Percentiles rank a stretch among this genome's conserved stretches.
These are phyloP conservation scores for Xanthoceras sorbifolium DNA, from an alignment of 345 rosid genomes.

Conservation along the genomic window DNA sequence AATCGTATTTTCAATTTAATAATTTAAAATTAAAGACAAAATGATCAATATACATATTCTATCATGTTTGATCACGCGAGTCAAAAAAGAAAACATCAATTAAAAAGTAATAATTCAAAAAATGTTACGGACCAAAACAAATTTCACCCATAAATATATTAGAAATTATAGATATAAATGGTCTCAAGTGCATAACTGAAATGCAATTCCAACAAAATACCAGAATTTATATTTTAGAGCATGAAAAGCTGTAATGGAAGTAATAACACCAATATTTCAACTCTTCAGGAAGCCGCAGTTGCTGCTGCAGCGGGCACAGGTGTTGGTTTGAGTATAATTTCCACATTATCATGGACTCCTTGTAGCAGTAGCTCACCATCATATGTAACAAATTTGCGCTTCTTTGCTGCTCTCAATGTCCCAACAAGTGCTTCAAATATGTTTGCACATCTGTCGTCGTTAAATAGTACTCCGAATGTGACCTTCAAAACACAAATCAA, in stretches of 20 bases:
- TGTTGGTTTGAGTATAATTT: constrained; percentile 65
- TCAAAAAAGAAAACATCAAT: too few relatives aligned
- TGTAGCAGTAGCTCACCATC: constrained; percentile 88
- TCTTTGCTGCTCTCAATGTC: constrained; percentile 93
- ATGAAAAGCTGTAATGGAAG: background rate
- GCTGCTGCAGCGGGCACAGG: constrained; percentile 27
- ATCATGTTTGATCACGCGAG: too few relatives aligned
- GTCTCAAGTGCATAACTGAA: background rate
- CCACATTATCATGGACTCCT: constrained; percentile 93
- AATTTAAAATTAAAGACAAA: too few relatives aligned
- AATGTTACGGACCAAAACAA: too few relatives aligned
- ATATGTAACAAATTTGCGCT: constrained; percentile 66
- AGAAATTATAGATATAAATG: background rate
- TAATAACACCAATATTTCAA: background rate
- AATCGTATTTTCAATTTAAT: too few relatives aligned
- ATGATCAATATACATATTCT: too few relatives aligned
- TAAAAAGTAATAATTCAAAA: too few relatives aligned
- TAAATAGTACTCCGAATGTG: constrained; percentile 83
- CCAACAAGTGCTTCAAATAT: constrained; percentile 94
- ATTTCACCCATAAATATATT: background rate
- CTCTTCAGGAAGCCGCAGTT: constrained; percentile 17
- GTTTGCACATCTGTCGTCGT: constrained; percentile 91
- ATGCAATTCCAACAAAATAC: background rate
- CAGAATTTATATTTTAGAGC: background rate
- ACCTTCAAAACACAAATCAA: constrained; percentile 48